Conservation (phyloP, 768 basidiomycete species). For the Phylloporus scabripes region DNA sequence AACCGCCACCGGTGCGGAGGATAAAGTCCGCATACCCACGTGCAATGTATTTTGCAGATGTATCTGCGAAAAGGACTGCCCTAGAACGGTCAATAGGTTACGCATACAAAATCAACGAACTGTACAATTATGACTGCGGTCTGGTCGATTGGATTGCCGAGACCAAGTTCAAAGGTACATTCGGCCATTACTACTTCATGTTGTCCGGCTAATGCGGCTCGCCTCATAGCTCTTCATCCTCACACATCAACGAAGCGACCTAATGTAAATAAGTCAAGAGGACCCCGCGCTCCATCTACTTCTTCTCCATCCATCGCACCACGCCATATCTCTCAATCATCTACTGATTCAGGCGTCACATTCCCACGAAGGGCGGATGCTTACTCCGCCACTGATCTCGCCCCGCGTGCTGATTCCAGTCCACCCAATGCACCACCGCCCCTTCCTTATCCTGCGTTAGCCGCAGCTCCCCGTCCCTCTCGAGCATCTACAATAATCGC, state of each 20-base stretch:
- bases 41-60: slow-evolving; percentile 68
- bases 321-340: slow-evolving; percentile 65
- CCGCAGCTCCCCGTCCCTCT: slow-evolving; percentile 29
- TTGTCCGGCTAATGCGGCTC: slow-evolving; percentile 3
- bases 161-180: slow-evolving; percentile 49
- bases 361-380: slow-evolving; percentile 81
- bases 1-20: slow-evolving; percentile 20
- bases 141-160: slow-evolving; percentile 69
- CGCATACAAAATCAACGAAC: slow-evolving; percentile 77
- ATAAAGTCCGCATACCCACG: slow-evolving; percentile 47
- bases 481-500: slow-evolving; percentile 31
- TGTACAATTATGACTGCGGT: slow-evolving; percentile 70
- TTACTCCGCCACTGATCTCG: slow-evolving; percentile 69
- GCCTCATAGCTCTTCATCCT: slow-evolving; percentile 16
- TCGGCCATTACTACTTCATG: neutral
- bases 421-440: slow-evolving; percentile 52
- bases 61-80: slow-evolving; percentile 48
- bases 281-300: slow-evolving; percentile 32
- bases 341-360: slow-evolving; percentile 68
- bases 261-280: slow-evolving; percentile 17
- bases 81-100: slow-evolving; percentile 70
- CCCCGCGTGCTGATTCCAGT: slow-evolving; percentile 44
- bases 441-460: slow-evolving; percentile 74
- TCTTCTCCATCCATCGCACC: slow-evolving; percentile 47
- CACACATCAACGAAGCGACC: slow-evolving; percentile 26